Conservation (phyloP, 176 grass and related monocot genomes). For the Triticum urartu region DNA sequence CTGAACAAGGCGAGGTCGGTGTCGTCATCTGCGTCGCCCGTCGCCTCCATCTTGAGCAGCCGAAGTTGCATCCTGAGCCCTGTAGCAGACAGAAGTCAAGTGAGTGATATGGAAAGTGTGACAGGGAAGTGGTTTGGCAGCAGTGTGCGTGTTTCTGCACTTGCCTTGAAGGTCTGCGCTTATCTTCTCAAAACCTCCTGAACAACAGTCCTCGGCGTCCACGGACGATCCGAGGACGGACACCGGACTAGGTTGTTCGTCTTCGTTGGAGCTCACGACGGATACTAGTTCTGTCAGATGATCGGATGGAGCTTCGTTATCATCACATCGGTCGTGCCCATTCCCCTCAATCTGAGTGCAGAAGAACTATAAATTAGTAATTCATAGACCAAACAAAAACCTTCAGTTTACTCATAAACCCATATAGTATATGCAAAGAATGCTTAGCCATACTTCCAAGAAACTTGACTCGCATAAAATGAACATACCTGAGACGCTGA, state of each 20-base stretch:
- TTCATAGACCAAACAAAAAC: background rate
- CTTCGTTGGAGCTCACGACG: conserved; percentile 35
- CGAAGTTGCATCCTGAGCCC: conserved; percentile 80
- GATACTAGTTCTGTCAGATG: background rate
- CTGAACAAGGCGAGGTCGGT: conserved; percentile 27
- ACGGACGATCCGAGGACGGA: conserved; percentile 61
- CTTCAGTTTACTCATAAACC: background rate
- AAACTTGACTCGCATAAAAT: conserved; percentile 6
- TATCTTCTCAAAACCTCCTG: conserved; percentile 78
- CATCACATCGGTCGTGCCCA: background rate
- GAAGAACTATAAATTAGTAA: background rate
- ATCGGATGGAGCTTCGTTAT: background rate
- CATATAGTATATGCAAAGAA: background rate
- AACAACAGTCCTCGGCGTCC: conserved; percentile 39
- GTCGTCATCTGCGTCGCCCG: conserved; percentile 27
- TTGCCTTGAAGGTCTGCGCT: conserved; percentile 82
- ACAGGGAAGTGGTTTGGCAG: background rate
- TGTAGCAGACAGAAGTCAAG: conserved; percentile 32
- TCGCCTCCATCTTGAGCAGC: conserved; percentile 63
- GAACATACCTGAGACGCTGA: conserved; percentile 31
- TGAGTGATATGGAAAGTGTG: background rate
- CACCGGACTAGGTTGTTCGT: conserved; percentile 60
- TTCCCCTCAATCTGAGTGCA: background rate
- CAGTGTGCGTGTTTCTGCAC: background rate
- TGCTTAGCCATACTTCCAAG: background rate